phyloP scores from a whole-genome alignment of 148 eudicot species.

The Polygonum aviculare region DNA sequence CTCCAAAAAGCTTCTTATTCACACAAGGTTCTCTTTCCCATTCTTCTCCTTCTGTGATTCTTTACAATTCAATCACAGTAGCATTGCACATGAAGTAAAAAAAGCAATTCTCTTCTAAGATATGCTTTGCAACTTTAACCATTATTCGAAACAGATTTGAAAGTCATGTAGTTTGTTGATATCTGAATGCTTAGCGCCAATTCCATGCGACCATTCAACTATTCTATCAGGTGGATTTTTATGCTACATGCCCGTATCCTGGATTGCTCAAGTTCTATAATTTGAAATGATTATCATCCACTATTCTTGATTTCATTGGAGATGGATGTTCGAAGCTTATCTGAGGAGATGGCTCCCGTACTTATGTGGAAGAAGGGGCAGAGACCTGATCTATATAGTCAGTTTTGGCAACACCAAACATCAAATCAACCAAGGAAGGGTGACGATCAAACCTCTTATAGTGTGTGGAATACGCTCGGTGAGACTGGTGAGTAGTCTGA shows the following conservation, averaged over 20 bases:
- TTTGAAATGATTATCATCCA: not conserved
- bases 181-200: not conserved
- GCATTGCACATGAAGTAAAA: not conserved
- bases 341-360: conserved; percentile 85
- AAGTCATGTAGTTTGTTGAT: not conserved
- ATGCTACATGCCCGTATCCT: not conserved
- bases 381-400: conserved; percentile 58
- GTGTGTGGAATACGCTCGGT: conserved; percentile 75
- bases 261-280: not conserved
- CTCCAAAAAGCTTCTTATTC: conserved; percentile 56
- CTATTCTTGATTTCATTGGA: conserved; percentile 21
- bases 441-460: conserved; percentile 25
- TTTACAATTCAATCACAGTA: not conserved
- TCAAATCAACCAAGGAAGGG: conserved; percentile 29
- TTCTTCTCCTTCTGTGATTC: not conserved
- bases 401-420: conserved; percentile 65
- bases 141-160: not conserved
- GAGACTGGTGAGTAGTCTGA: conserved; percentile 20
- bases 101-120: not conserved
- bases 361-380: conserved; percentile 72
- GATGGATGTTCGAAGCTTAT: conserved; percentile 88
- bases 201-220: not conserved
- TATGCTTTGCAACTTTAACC: not conserved
- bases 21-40: conserved; percentile 43
- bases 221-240: not conserved